A percentile compares a stretch with the other conserved stretches of the same genome.
Evolutionary conservation across 805 yeast species (phyloP).

Genomic region (Lachancea sp.): DNA sequence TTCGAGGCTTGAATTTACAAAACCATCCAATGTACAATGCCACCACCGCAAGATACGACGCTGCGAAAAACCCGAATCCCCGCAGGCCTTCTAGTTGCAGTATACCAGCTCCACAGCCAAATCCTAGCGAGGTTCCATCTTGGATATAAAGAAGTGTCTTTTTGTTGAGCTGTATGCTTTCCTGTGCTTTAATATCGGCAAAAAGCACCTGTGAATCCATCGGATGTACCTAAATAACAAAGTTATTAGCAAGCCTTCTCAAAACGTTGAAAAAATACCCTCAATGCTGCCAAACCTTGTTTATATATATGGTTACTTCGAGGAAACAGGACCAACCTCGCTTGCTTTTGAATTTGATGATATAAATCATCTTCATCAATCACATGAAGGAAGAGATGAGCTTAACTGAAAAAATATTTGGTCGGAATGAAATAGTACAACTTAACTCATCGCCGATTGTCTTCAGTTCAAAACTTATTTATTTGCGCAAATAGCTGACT

Average conservation of each 20-base stretch:
- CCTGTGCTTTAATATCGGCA: conserved; percentile 13
- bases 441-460: conserved; percentile 1
- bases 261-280: too few species aligned
- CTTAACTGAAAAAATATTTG: conserved; percentile 3
- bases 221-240: too few species aligned
- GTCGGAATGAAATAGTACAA: not conserved
- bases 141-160: conserved; percentile 30
- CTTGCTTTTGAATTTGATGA: too few species aligned
- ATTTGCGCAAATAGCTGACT: too few species aligned
- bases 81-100: conserved; percentile 42
- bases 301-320: too few species aligned
- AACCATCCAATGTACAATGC: conserved; percentile 31
- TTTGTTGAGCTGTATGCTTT: conserved; percentile 22
- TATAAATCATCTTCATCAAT: not conserved
- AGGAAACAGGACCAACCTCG: too few species aligned
- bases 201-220: conserved; percentile 10
- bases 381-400: conserved; percentile 7
- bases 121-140: conserved; percentile 43
- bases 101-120: conserved; percentile 52
- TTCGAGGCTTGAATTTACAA: conserved; percentile 32
- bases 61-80: conserved; percentile 43
- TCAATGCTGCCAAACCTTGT: not conserved
- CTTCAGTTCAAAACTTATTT: too few species aligned
- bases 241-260: too few species aligned
- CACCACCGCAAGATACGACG: conserved; percentile 33